These are phyloP conservation scores for Globisporangium viniferum DNA, from an alignment of 352 stramenopile species.

Conservation along the genomic window DNA sequence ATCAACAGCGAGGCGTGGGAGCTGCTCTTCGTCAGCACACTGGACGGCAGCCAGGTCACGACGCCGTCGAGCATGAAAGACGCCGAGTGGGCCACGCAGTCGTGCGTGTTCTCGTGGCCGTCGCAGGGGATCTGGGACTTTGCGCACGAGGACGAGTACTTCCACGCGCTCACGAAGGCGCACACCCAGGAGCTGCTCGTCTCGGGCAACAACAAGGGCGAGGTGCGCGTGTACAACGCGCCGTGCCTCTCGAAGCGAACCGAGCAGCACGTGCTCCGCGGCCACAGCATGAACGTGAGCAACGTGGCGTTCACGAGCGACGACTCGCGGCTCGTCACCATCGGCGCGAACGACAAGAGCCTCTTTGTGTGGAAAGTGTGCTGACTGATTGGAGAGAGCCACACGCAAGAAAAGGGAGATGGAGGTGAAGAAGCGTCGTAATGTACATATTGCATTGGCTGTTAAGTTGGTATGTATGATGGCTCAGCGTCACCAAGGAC, in stretches of 20 bases:
- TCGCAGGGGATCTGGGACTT: constrained; percentile 67
- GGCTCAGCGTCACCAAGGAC: no score
- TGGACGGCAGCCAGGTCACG: constrained; percentile 69
- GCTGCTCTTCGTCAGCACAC: constrained; percentile 76
- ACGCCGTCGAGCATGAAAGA: constrained; percentile 62
- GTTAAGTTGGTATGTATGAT: no score
- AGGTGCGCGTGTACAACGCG: constrained; percentile 66
- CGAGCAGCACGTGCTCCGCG: constrained; percentile 50
- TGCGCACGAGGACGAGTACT: constrained; percentile 42
- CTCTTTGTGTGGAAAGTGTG: constrained; percentile 60
- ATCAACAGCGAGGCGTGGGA: constrained; percentile 82
- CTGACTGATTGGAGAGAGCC: constrained; percentile 2
- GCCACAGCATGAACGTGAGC: constrained; percentile 59
- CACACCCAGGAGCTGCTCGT: constrained; percentile 42
- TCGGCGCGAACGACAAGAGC: constrained; percentile 70
- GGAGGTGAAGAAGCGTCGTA: no score
- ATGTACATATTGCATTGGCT: no score
- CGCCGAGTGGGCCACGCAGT: constrained; percentile 53
- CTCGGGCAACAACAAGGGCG: constrained; percentile 61
- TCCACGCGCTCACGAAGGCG: constrained; percentile 53
- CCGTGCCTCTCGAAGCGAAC: constrained; percentile 61
- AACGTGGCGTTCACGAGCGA: constrained; percentile 72
- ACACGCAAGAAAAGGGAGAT: no score
- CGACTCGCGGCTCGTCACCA: constrained; percentile 59
- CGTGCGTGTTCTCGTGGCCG: constrained; percentile 66